These are phyloP conservation scores for Trypanosomatidae sp. DNA, from an alignment of 208 protist genomes.

Conservation along the genomic window DNA sequence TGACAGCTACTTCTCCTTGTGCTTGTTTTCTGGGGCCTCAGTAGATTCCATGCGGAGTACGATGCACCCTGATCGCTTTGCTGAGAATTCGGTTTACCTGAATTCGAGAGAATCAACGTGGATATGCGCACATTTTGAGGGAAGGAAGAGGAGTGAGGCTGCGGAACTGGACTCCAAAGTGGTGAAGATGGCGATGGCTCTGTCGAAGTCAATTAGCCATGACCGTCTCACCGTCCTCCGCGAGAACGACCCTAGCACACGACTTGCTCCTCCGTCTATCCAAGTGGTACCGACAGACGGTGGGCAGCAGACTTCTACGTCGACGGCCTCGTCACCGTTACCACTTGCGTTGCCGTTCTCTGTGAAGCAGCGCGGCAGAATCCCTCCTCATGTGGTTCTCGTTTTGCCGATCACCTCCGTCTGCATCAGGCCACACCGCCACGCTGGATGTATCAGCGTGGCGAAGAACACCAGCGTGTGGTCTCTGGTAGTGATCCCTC, in stretches of 20 bases:
- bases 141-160: background rate
- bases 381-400: background rate
- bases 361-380: background rate
- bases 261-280: background rate
- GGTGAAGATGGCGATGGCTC: background rate
- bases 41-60: background rate
- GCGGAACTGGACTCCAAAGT: background rate
- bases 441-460: background rate
- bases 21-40: background rate
- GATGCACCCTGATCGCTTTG: background rate
- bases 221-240: background rate
- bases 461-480: background rate
- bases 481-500: background rate
- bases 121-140: background rate
- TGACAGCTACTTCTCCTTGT: background rate
- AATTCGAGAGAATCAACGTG: background rate
- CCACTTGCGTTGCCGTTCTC: background rate
- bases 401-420: background rate
- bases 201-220: background rate
- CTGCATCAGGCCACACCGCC: background rate
- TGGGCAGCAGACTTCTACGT: background rate
- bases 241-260: background rate
- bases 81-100: background rate
- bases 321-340: background rate
- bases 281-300: background rate